Conservation (phyloP, 805 yeast genomes). For the Hanseniaspora valbyensis region DNA sequence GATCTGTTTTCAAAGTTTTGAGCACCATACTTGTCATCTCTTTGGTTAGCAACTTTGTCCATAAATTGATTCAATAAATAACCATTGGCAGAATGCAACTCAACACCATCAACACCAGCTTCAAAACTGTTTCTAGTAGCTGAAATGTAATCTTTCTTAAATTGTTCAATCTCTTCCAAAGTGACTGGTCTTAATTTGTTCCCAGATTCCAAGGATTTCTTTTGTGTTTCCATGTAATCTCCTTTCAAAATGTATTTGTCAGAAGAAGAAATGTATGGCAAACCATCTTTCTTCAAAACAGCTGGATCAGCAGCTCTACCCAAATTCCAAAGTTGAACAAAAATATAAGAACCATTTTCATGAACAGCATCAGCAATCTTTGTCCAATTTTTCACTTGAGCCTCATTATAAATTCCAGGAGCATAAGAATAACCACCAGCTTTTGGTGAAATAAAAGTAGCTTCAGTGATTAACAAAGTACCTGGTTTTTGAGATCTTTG, state of each 20-base stretch:
- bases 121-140: constrained; percentile 35
- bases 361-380: constrained; percentile 41
- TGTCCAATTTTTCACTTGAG: constrained; percentile 41
- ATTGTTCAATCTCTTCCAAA: constrained; percentile 31
- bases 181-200: constrained; percentile 17
- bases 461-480: constrained; percentile 51
- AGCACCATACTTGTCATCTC: constrained; percentile 43
- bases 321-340: constrained; percentile 45
- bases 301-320: constrained; percentile 35
- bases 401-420: constrained; percentile 42
- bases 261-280: constrained; percentile 33
- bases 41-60: constrained; percentile 35
- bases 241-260: constrained; percentile 30
- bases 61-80: constrained; percentile 48
- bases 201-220: constrained; percentile 28
- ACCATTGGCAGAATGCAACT: constrained; percentile 60
- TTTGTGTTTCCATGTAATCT: constrained; percentile 22
- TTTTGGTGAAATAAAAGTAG: constrained; percentile 36
- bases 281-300: constrained; percentile 29
- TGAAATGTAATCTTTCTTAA: constrained; percentile 32
- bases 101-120: constrained; percentile 47
- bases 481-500: constrained; percentile 48
- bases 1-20: constrained; percentile 43
- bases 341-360: constrained; percentile 35
- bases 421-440: constrained; percentile 35